A percentile compares a stretch with the other conserved stretches of the same genome.
Evolutionary conservation across 2,329 filamentous ascomycete species (phyloP).

Genomic region (Simplicillium sp.): DNA sequence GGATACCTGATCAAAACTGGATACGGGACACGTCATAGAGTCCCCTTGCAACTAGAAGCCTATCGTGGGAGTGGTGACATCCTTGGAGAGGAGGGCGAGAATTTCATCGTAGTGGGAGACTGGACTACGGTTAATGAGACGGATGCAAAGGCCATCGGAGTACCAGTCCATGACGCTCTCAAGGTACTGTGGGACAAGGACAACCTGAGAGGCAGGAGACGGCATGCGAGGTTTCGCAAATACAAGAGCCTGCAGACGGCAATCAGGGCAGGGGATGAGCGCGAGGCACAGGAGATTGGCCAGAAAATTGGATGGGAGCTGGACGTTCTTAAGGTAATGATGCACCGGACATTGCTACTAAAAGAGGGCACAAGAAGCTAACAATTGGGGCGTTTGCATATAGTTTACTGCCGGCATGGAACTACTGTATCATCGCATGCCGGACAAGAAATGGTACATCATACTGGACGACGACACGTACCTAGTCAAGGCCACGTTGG

Average conservation of each 20-base stretch:
- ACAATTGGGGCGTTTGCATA: background rate
- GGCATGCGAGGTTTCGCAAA: slow-evolving; percentile 25
- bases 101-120: slow-evolving; percentile 41
- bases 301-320: slow-evolving; percentile 36
- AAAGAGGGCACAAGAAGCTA: too few relatives aligned
- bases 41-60: slow-evolving; percentile 36
- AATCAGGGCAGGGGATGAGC: slow-evolving; percentile 26
- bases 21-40: slow-evolving; percentile 40
- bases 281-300: slow-evolving; percentile 25
- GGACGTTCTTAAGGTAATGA: slow-evolving; percentile 36
- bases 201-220: slow-evolving; percentile 17
- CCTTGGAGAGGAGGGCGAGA: slow-evolving; percentile 25
- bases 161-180: slow-evolving; percentile 31
- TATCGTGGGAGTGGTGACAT: slow-evolving; percentile 22
- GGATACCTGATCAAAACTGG: slow-evolving; percentile 46
- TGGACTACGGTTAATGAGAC: slow-evolving; percentile 29
- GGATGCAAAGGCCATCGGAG: slow-evolving; percentile 19
- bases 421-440: slow-evolving; percentile 37
- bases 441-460: slow-evolving; percentile 49
- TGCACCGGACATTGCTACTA: background rate
- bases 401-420: slow-evolving; percentile 48
- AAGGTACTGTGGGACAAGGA: slow-evolving; percentile 5
- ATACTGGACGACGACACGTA: slow-evolving; percentile 51
- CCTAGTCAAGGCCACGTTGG: slow-evolving; percentile 38
- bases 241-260: slow-evolving; percentile 15